A percentile compares a stretch with the other conserved stretches of the same genome.
Evolutionary conservation across 768 basidiomycete genomes (phyloP).

Genomic region (Psilocybe cubensis): DNA sequence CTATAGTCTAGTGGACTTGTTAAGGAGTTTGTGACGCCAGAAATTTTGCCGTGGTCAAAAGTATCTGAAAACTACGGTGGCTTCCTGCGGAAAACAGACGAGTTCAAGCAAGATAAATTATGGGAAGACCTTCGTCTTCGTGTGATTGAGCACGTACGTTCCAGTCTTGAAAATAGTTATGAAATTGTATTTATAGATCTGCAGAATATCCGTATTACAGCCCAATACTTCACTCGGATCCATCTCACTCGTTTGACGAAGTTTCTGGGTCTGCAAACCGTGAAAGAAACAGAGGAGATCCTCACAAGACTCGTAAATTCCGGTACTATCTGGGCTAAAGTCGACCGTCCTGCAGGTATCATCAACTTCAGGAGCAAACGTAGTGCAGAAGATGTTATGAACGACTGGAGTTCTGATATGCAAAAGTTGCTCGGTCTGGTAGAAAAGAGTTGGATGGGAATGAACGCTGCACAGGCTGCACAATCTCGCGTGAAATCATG

Average conservation of each 20-base stretch:
- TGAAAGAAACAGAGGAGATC: slow-evolving; percentile 83
- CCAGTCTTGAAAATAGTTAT: slow-evolving; percentile 7
- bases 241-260: slow-evolving; percentile 80
- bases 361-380: slow-evolving; percentile 86
- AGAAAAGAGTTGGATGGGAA: slow-evolving; percentile 99
- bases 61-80: slow-evolving; percentile 89
- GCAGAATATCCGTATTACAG: slow-evolving; percentile 95
- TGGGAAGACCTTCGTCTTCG: slow-evolving; percentile 97
- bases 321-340: slow-evolving; percentile 90
- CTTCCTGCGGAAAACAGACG: slow-evolving; percentile 76
- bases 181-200: neutral
- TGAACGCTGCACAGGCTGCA: slow-evolving; percentile 89
- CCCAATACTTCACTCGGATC: slow-evolving; percentile 94
- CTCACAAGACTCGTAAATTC: slow-evolving; percentile 90
- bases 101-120: slow-evolving; percentile 77
- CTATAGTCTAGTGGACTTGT: slow-evolving; percentile 73
- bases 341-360: slow-evolving; percentile 90
- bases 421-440: slow-evolving; percentile 87
- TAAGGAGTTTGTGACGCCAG: slow-evolving; percentile 91
- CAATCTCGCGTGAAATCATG: slow-evolving; percentile 61
- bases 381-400: slow-evolving; percentile 91
- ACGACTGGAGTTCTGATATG: slow-evolving; percentile 98
- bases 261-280: slow-evolving; percentile 78
- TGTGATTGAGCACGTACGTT: slow-evolving; percentile 92
- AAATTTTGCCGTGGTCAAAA: slow-evolving; percentile 97